Base-by-base conservation (phyloP, 768 basidiomycete species). In the Tephrocybe rancida region DNA sequence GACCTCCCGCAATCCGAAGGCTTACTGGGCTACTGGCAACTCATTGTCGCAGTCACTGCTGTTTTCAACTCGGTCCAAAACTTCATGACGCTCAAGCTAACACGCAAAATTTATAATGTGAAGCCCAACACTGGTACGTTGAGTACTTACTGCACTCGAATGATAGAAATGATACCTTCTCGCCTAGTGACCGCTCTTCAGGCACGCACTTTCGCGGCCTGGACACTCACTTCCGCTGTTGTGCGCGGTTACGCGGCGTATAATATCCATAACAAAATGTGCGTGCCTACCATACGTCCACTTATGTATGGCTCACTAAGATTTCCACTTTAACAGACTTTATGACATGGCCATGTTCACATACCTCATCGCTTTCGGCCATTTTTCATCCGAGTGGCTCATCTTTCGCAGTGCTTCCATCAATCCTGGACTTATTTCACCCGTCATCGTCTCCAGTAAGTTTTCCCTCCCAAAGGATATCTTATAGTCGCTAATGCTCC, bases 161-260 rank as follows among this genome's bases (percentile, higher is more conserved):
- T 18, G 22, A 26, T 26, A 21, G 2, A 48, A 16, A 34, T 52
- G 22, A 59, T 48, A 24, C 19, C 14, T 26, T 27, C 44, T 29
- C 48, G 27, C 35, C 21, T 70, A 96, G 96, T 99, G 10, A 95
- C 92, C 6, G 70, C 79, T 16, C 79, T 98, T 18, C 92, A 95
- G 59, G 89, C 92, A 32, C 82, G 96, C 42, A 91, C 94, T 4
- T 97, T 97, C 66, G 95, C 83, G 1, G 79, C 84, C 1, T 99
- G 96, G 96, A 98, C 95, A 0, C 68, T 96, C 46, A 87, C 89
- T 4, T 84, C 92, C 7, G 92, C 90, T 21, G 73, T 89, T 42
- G 85, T 98, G 44, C 86, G 96, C 30, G 74, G 79, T 44, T 95
- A 95, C 61, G 91, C 93, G 10, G 94, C 96, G 5, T 98, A 95